Percentiles rank a stretch among this genome's conserved stretches.
phyloP scores from a whole-genome alignment of 2,329 filamentous ascomycete species.

The Diplodia scrobiculata region DNA sequence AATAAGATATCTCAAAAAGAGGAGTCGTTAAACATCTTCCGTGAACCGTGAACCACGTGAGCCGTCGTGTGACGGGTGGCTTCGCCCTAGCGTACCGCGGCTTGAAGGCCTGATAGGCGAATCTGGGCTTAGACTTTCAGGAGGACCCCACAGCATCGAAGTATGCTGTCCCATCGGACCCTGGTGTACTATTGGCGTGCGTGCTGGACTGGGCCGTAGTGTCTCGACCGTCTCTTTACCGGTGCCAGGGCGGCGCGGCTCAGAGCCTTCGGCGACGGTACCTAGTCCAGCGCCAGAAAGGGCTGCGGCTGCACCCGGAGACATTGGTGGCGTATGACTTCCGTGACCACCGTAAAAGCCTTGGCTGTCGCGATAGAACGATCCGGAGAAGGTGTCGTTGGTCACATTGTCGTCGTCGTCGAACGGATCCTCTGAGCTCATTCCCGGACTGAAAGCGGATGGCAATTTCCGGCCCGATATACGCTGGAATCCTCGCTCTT shows the following conservation, averaged over 20 bases:
- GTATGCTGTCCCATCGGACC: conserved; percentile 32
- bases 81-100: conserved; percentile 46
- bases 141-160: conserved; percentile 29
- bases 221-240: conserved; percentile 31
- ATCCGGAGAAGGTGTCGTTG: conserved; percentile 41
- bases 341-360: conserved; percentile 48
- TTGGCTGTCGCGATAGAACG: conserved; percentile 51
- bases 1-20: conserved; percentile 24
- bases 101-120: conserved; percentile 40
- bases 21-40: conserved; percentile 48
- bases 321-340: conserved; percentile 29
- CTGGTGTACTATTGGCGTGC: conserved; percentile 62
- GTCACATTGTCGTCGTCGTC: conserved; percentile 36
- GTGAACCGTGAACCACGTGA: conserved; percentile 52
- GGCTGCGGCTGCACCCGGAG: conserved; percentile 27
- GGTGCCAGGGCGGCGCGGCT: conserved; percentile 28
- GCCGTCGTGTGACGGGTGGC: conserved; percentile 50
- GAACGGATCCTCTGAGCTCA: conserved; percentile 43
- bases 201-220: conserved; percentile 60
- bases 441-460: conserved; percentile 53
- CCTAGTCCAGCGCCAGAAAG: conserved; percentile 8
- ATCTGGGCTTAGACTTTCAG: conserved; percentile 41
- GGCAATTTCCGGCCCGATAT: conserved; percentile 54
- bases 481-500: conserved; percentile 51
- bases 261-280: conserved; percentile 36